Percentiles rank a stretch among this genome's conserved stretches.
These are phyloP conservation scores for Juglanconis oblonga DNA, from an alignment of 2,329 filamentous ascomycete genomes.

Conservation along the genomic window DNA sequence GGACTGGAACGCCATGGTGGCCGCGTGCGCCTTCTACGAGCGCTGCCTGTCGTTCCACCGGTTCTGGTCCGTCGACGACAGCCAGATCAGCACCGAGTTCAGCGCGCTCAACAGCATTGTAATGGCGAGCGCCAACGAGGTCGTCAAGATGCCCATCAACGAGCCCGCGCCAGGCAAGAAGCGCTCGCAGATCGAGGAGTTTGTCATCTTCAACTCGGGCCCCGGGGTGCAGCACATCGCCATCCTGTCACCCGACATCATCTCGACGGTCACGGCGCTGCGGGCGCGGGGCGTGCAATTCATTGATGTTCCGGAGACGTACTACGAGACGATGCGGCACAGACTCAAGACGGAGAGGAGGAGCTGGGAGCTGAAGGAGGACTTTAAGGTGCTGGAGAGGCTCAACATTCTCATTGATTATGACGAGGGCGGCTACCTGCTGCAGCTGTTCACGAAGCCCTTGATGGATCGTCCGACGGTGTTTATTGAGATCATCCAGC, in stretches of 20 bases:
- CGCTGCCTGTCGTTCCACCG: constrained; percentile 87
- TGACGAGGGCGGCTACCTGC: constrained; percentile 83
- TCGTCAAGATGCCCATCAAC: constrained; percentile 98
- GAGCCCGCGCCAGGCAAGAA: constrained; percentile 88
- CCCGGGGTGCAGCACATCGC: constrained; percentile 93
- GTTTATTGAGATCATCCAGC: constrained; percentile 94
- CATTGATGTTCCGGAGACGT: constrained; percentile 82
- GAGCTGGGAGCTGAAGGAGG: constrained; percentile 68
- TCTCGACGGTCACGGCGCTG: constrained; percentile 71
- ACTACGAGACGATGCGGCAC: constrained; percentile 75
- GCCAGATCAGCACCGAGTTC: constrained; percentile 88
- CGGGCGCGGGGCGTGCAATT: constrained; percentile 89
- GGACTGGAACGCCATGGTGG: constrained; percentile 84
- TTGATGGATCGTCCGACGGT: constrained; percentile 93
- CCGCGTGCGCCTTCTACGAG: constrained; percentile 73
- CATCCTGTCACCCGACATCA: constrained; percentile 76
- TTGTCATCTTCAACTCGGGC: constrained; percentile 84
- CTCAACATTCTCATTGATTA: constrained; percentile 94
- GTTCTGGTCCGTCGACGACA: constrained; percentile 96
- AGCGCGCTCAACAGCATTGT: constrained; percentile 85
- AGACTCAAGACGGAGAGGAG: constrained; percentile 65
- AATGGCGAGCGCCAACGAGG: constrained; percentile 76
- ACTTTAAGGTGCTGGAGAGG: constrained; percentile 71
- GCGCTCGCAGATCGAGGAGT: constrained; percentile 92
- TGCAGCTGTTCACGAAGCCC: constrained; percentile 78